phyloP scores from a whole-genome alignment of 1,139 yeast species.

The Williopsis jadinii region DNA sequence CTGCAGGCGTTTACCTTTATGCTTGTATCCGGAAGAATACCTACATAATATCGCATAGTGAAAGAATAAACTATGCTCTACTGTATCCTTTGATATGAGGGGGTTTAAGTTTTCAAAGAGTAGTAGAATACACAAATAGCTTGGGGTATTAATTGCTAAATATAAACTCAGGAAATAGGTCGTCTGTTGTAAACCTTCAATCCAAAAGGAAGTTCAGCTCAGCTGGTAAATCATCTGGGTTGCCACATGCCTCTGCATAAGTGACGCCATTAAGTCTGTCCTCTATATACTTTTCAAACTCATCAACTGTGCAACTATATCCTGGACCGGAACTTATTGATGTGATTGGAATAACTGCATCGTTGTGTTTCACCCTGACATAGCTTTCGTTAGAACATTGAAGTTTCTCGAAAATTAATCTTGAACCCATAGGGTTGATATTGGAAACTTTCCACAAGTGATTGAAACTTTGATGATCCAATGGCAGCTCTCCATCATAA shows the following conservation, averaged over 20 bases:
- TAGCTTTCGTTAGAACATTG: conserved; percentile 23
- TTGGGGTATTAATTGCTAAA: too few species aligned
- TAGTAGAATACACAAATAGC: too few species aligned
- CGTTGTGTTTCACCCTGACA: conserved; percentile 46
- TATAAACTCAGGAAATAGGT: too few species aligned
- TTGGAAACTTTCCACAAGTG: conserved; percentile 41
- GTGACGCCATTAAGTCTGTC: conserved; percentile 8
- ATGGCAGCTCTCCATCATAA: conserved; percentile 25
- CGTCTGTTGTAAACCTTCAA: background rate
- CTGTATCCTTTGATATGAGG: too few species aligned
- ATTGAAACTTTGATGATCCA: conserved; percentile 32
- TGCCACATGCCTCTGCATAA: conserved; percentile 13
- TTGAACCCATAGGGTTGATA: conserved; percentile 50
- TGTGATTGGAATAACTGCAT: conserved; percentile 45
- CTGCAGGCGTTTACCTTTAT: too few species aligned
- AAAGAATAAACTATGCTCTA: too few species aligned
- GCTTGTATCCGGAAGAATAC: too few species aligned
- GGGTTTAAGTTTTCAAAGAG: too few species aligned
- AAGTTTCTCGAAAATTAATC: conserved; percentile 42
- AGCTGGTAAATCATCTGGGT: conserved; percentile 9
- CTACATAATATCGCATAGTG: too few species aligned
- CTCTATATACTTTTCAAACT: conserved; percentile 12
- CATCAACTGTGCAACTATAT: conserved; percentile 33
- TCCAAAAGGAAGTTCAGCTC: conserved; percentile 14
- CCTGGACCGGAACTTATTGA: conserved; percentile 48